Evolutionary conservation across 495 filamentous ascomycete species (phyloP), one percentile per base, ranked within the genome.

Genomic region (Hypoxylon rickii): DNA sequence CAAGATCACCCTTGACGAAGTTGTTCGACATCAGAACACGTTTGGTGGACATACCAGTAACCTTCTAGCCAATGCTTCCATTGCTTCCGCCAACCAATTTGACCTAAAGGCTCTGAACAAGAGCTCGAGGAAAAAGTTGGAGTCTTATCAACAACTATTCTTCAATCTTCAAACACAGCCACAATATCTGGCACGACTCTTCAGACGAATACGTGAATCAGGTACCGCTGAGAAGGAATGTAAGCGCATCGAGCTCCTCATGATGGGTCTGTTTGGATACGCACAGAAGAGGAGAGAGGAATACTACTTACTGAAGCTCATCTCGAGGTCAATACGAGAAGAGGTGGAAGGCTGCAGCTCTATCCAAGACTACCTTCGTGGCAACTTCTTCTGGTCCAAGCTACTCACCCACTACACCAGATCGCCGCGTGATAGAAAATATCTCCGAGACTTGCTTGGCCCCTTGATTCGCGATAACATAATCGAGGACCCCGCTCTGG

Each of bases 1-100:
- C 75, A 99, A 97, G 74, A 99, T 99, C 67, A 97, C 95, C 0
- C 80, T 97, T 1, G 94, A 99, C 68, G 94, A 99, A 78, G 92
- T 99, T 37, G 88, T 97, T 38, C 93, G 88, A 66, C 95, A 97
- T 68, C 95, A 97, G 70, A 93, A 88, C 73, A 94, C 94, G 67
- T 96, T 95, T 64, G 95, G 94, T 46, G 95, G 94, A 1, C 88
- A 95, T 61, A 87, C 91, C 40, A 90, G 90, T 52, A 92, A 82
- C 60, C 78, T 97, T 10, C 78, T 97, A 29, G 87, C 88, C 44
- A 96, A 94, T 69, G 90, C 82, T 10, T 85, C 91, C 38, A 93
- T 96, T 32, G 84, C 89, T 7, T 96, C 89, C 17, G 86, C 86
- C 46, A 94, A 97, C 64, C 92, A 94, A 6, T 96, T 96, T 67